Conservation (phyloP, 2,329 filamentous ascomycete genomes). For the Zymoseptoria pseudotritici region DNA sequence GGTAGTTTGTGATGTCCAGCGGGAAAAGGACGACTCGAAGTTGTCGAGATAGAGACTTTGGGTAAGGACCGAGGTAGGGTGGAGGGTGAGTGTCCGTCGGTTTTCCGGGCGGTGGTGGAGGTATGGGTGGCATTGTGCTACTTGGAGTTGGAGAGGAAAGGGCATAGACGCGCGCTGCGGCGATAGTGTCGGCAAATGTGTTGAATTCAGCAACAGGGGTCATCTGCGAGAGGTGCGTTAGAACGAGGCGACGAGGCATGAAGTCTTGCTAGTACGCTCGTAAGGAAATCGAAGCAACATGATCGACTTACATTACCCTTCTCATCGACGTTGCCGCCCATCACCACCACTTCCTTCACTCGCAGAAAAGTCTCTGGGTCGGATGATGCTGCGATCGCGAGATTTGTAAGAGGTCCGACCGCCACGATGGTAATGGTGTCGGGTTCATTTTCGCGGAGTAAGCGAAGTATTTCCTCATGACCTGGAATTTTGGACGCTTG, state of each 20-base stretch:
- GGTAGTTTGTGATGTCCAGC: conserved; percentile 41
- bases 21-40: conserved; percentile 43
- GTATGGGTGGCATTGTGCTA: conserved; percentile 67
- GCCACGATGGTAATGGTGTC: conserved; percentile 86
- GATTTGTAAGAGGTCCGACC: conserved; percentile 86
- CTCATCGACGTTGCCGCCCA: conserved; percentile 78
- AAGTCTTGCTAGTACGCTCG: not conserved
- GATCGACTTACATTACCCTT: conserved; percentile 59
- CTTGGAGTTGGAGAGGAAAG: conserved; percentile 52
- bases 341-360: conserved; percentile 85
- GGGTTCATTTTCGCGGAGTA: conserved; percentile 74
- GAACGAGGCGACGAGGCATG: not conserved
- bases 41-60: conserved; percentile 32
- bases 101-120: conserved; percentile 37
- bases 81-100: conserved; percentile 16
- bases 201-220: conserved; percentile 91
- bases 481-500: conserved; percentile 65
- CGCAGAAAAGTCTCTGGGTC: conserved; percentile 85
- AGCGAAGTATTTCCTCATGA: conserved; percentile 80
- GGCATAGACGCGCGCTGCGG: conserved; percentile 43
- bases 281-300: not conserved
- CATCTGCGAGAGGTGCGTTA: conserved; percentile 35
- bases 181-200: conserved; percentile 68
- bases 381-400: conserved; percentile 78
- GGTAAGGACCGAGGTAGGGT: conserved; percentile 33